phyloP scores from a whole-genome alignment of 768 basidiomycete species.

The Cyclocybe aegerita region DNA sequence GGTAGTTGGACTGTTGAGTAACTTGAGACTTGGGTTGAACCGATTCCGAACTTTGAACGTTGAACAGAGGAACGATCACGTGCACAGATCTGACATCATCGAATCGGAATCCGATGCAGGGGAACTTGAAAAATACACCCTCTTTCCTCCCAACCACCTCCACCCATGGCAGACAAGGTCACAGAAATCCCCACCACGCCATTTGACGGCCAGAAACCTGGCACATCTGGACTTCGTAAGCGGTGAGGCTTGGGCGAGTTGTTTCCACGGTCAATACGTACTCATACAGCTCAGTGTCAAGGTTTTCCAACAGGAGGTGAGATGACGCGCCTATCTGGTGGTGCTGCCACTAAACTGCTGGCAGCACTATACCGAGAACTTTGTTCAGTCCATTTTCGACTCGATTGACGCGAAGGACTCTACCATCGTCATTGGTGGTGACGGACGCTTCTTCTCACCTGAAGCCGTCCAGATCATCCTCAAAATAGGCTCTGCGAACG shows the following conservation, averaged over 20 bases:
- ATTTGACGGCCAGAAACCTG: slow-evolving; percentile 94
- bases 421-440: slow-evolving; percentile 94
- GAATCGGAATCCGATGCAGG: slow-evolving; percentile 22
- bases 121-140: slow-evolving; percentile 4
- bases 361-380: slow-evolving; percentile 99
- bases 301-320: slow-evolving; percentile 94
- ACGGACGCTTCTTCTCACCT: slow-evolving; percentile 90
- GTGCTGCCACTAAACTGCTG: slow-evolving; percentile 7
- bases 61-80: slow-evolving; percentile 27
- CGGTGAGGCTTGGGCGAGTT: slow-evolving; percentile 46
- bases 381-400: slow-evolving; percentile 90
- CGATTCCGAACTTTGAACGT: too few relatives aligned
- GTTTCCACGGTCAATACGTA: slow-evolving; percentile 5
- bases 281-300: slow-evolving; percentile 68
- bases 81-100: slow-evolving; percentile 31
- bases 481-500: slow-evolving; percentile 92
- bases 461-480: slow-evolving; percentile 90
- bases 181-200: slow-evolving; percentile 81
- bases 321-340: slow-evolving; percentile 20
- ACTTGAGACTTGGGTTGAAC: too few relatives aligned
- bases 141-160: slow-evolving; percentile 8
- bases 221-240: slow-evolving; percentile 96
- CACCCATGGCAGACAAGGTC: slow-evolving; percentile 44
- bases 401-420: slow-evolving; percentile 79
- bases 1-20: too few relatives aligned